Base-by-base conservation (phyloP, 2,329 filamentous ascomycete genomes). In the Pestalotiopsis sp. region DNA sequence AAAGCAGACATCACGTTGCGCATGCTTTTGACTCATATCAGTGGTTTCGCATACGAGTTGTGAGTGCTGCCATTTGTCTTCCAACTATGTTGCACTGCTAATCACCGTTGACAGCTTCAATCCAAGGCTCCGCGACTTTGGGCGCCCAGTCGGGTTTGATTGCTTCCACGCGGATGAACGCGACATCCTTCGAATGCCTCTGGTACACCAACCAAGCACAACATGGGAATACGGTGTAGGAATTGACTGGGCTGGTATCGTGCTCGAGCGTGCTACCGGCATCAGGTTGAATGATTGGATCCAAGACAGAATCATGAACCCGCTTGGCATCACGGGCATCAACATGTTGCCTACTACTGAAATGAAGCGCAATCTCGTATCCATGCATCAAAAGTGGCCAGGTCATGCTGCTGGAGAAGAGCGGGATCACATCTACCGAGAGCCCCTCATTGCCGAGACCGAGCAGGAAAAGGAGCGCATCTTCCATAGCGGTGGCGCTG, bases 121-220 rank as follows among this genome's bases (percentile, higher is more conserved):
- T 70, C 80, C 85, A 55, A 76, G 79, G 1, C 72, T 89, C 30
- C 73, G 82, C 17, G 78, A 87, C 14, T 85, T 80, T 76, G 78
- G 78, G 1, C 78, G 81, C 13, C 87, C 87, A 0, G 76, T 79
- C 0, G 86, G 87, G 0, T 73, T 84, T 4, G 86, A 91, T 66
- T 89, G 91, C 73, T 87, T 91, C 71, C 84, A 83, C 0, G 85
- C 85, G 0, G 80, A 86, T 5, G 73, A 83, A 17, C 80, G 81
- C 39, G 88, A 88, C 26, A 79, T 90, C 57, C 44, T 52, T 6
- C 72, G 83, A 44, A 74, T 78, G 67, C 86, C 89, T 0, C 76
- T 92, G 17, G 75, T 91, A 1, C 88, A 89, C 70, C 88, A 92
- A 70, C 90, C 90, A 0, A 89, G 89, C 0, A 82, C 85, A 26